Evolutionary conservation across 2,329 filamentous ascomycete species (phyloP).

Genomic region (Fusarium sp.): DNA sequence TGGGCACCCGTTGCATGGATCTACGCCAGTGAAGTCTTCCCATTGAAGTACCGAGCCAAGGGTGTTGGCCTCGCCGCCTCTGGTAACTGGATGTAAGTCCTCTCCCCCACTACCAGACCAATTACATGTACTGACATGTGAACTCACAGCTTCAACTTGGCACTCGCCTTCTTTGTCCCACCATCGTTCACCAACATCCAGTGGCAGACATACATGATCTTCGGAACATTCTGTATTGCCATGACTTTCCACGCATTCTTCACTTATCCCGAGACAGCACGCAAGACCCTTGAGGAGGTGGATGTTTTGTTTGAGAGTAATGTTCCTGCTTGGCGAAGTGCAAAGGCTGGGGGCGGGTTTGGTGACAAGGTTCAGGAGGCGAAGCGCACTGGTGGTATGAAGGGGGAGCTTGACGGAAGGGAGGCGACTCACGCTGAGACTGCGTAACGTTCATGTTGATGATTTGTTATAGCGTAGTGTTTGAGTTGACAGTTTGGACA

Average conservation of each 20-base stretch:
- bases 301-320: constrained; percentile 35
- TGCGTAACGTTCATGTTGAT: neutral
- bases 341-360: constrained; percentile 21
- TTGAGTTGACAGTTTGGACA: neutral
- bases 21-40: constrained; percentile 68
- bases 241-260: constrained; percentile 59
- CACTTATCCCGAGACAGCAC: constrained; percentile 64
- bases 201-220: constrained; percentile 61
- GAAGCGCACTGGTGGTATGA: constrained; percentile 31
- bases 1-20: constrained; percentile 62
- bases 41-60: constrained; percentile 60
- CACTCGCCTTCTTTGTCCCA: constrained; percentile 52
- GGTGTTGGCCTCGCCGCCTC: constrained; percentile 63
- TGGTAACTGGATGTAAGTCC: constrained; percentile 49
- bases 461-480: neutral
- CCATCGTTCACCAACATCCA: constrained; percentile 52
- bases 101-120: neutral
- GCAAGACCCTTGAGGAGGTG: constrained; percentile 39
- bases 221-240: constrained; percentile 54
- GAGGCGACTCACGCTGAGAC: constrained; percentile 32
- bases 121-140: neutral
- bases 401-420: constrained; percentile 25
- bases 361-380: constrained; percentile 31
- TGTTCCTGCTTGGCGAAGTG: constrained; percentile 37
- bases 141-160: constrained; percentile 49